phyloP scores from a whole-genome alignment of 1,284 basidiomycete species.

The Puccinia hordei region DNA sequence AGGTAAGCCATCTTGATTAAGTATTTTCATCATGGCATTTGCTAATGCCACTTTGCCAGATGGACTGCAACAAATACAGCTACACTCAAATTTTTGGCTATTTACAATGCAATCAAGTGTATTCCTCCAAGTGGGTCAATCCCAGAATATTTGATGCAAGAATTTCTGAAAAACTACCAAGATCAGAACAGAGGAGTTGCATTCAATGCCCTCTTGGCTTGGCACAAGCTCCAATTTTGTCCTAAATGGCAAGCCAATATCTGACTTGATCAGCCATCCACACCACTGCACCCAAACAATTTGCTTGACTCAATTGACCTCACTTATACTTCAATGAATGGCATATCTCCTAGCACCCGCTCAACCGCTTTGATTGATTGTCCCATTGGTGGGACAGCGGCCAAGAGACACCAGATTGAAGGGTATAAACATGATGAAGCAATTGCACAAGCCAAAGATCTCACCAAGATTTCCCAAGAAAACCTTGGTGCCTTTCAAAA shows the following conservation, averaged over 20 bases:
- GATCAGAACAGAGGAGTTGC: constrained; percentile 3
- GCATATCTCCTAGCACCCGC: too few relatives aligned
- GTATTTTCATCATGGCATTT: too few relatives aligned
- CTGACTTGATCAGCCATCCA: background rate
- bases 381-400: background rate
- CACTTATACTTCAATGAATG: too few relatives aligned
- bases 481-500: too few relatives aligned
- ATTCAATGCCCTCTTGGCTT: too few relatives aligned
- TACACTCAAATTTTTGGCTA: constrained; percentile 17
- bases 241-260: background rate
- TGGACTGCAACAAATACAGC: constrained; percentile 16
- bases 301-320: too few relatives aligned
- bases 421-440: background rate
- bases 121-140: constrained; percentile 10
- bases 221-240: background rate
- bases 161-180: background rate
- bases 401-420: constrained; percentile 13
- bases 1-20: too few relatives aligned
- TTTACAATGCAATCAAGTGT: constrained; percentile 22
- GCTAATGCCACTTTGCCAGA: background rate
- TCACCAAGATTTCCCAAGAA: too few relatives aligned
- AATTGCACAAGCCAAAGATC: too few relatives aligned
- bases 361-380: background rate
- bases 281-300: too few relatives aligned
- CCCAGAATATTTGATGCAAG: background rate